A percentile compares a stretch with the other conserved stretches of the same genome.
phyloP scores from a whole-genome alignment of 2,329 filamentous ascomycete genomes.

The Fusarium avenaceum region DNA sequence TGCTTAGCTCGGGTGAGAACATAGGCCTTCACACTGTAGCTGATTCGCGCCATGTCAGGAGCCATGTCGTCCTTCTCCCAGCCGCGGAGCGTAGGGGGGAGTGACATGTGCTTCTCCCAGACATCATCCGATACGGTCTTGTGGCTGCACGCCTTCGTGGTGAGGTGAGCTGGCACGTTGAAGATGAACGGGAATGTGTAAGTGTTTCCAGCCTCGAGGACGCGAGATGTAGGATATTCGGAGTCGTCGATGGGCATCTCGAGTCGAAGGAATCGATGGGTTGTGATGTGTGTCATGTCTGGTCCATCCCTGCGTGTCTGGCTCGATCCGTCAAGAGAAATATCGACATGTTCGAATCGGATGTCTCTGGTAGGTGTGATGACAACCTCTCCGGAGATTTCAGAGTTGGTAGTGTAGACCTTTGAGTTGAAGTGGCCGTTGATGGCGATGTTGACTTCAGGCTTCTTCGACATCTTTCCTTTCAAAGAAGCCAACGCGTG shows the following conservation, averaged over 20 bases:
- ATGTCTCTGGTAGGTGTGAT: conserved; percentile 31
- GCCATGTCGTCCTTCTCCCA: conserved; percentile 46
- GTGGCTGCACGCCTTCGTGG: conserved; percentile 38
- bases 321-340: conserved; percentile 37
- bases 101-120: conserved; percentile 31
- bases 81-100: conserved; percentile 38
- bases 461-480: conserved; percentile 18
- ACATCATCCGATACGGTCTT: conserved; percentile 22
- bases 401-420: conserved; percentile 44
- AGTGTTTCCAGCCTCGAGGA: conserved; percentile 35
- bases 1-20: conserved; percentile 18
- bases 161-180: conserved; percentile 43
- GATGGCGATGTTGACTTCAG: conserved; percentile 32
- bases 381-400: conserved; percentile 40
- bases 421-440: conserved; percentile 46
- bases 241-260: conserved; percentile 42
- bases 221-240: conserved; percentile 25
- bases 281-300: conserved; percentile 39
- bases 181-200: conserved; percentile 45
- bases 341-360: conserved; percentile 35
- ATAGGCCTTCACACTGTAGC: conserved; percentile 35
- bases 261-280: conserved; percentile 41
- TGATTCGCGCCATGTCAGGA: conserved; percentile 31
- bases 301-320: conserved; percentile 42
- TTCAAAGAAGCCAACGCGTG: conserved; percentile 25